Evolutionary conservation across 805 yeast genomes (phyloP).

Genomic region (Hagleromyces aurorensis): DNA sequence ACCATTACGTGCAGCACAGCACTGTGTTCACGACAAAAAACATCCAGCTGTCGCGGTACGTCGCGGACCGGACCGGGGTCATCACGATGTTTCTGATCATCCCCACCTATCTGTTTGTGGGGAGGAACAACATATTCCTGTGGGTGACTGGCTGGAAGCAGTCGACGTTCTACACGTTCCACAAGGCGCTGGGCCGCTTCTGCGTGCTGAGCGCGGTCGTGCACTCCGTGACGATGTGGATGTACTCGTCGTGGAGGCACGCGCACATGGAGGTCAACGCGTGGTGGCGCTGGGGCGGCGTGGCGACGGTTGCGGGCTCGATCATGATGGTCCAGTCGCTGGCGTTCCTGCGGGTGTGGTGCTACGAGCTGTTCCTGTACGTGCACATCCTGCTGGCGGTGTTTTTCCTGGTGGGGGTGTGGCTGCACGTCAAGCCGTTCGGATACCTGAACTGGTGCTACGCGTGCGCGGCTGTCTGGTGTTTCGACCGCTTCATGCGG

Average conservation of each 20-base stretch:
- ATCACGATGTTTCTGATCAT: constrained; percentile 45
- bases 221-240: constrained; percentile 49
- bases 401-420: constrained; percentile 40
- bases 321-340: constrained; percentile 40
- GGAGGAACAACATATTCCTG: constrained; percentile 61
- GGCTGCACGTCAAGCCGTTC: constrained; percentile 35
- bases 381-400: constrained; percentile 40
- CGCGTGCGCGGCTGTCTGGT: constrained; percentile 60
- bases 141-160: constrained; percentile 56
- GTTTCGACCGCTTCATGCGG: constrained; percentile 54
- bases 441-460: constrained; percentile 47
- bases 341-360: constrained; percentile 37
- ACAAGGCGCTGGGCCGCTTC: constrained; percentile 54
- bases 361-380: constrained; percentile 40
- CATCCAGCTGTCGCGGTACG: constrained; percentile 13
- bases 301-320: constrained; percentile 32
- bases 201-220: constrained; percentile 40
- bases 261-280: constrained; percentile 35
- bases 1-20: constrained; percentile 9
- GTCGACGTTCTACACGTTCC: constrained; percentile 53
- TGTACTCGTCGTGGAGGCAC: constrained; percentile 31
- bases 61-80: constrained; percentile 49
- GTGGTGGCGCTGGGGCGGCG: constrained; percentile 35
- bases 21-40: constrained; percentile 7
- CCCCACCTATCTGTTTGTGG: constrained; percentile 51